Evolutionary conservation across 176 grass and related monocot genomes (phyloP).

Genomic region (Chloris gayana): DNA sequence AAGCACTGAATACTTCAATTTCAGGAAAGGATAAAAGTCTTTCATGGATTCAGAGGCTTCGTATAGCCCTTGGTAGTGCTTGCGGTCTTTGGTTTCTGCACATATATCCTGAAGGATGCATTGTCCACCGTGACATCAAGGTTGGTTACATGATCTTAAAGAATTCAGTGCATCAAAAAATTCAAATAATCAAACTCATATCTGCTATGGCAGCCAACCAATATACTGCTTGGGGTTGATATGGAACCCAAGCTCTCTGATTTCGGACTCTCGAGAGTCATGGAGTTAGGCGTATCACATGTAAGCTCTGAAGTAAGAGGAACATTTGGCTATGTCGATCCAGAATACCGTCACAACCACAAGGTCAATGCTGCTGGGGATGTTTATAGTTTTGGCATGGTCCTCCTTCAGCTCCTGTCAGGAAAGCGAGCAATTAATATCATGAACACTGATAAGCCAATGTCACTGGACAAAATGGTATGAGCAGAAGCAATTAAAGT

Average conservation of each 20-base stretch:
- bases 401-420: slow-evolving; percentile 69
- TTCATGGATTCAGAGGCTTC: slow-evolving; percentile 62
- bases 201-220: slow-evolving; percentile 53
- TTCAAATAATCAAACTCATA: slow-evolving; percentile 17
- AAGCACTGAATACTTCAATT: slow-evolving; percentile 25
- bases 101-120: slow-evolving; percentile 69
- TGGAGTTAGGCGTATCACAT: slow-evolving; percentile 51
- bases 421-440: slow-evolving; percentile 61
- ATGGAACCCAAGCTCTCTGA: slow-evolving; percentile 70
- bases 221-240: slow-evolving; percentile 70
- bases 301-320: slow-evolving; percentile 78
- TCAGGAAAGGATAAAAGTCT: slow-evolving; percentile 70
- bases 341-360: slow-evolving; percentile 76
- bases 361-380: slow-evolving; percentile 69
- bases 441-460: slow-evolving; percentile 64
- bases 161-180: slow-evolving; percentile 3
- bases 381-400: slow-evolving; percentile 78
- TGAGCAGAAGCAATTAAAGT: slow-evolving; percentile 13
- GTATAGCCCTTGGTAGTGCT: slow-evolving; percentile 63
- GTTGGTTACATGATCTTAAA: slow-evolving; percentile 40
- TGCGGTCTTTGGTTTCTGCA: slow-evolving; percentile 83
- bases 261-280: slow-evolving; percentile 64
- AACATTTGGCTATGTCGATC: slow-evolving; percentile 78
- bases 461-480: slow-evolving; percentile 62
- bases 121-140: slow-evolving; percentile 80